Evolutionary conservation across 306 rosid genomes (phyloP).

Genomic region (Herpetospermum pedunculosum): DNA sequence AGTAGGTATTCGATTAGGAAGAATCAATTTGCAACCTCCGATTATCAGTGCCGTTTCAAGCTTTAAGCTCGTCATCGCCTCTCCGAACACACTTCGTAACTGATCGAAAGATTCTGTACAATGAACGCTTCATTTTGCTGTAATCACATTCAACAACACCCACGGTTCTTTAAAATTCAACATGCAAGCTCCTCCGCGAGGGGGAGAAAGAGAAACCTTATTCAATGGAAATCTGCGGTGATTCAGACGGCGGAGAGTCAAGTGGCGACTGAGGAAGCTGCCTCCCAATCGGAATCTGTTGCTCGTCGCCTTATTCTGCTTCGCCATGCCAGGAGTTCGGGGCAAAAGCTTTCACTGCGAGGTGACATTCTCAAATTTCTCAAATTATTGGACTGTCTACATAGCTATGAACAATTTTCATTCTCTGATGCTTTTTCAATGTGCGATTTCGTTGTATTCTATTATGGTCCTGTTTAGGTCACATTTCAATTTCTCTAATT

Average conservation of each 20-base stretch:
- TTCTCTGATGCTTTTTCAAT: neutral
- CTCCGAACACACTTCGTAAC: neutral
- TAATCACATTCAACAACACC: conserved; percentile 5
- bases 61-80: neutral
- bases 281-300: conserved; percentile 28
- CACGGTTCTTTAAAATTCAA: neutral
- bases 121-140: conserved; percentile 12
- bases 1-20: neutral
- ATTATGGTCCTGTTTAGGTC: neutral
- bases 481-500: neutral
- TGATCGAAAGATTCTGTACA: too few species aligned
- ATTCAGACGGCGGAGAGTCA: conserved; percentile 39
- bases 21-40: neutral
- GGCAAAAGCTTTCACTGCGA: conserved; percentile 54
- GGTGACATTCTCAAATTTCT: conserved; percentile 18
- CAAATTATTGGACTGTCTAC: neutral
- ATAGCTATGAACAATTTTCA: neutral
- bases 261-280: conserved; percentile 22
- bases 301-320: conserved; percentile 93
- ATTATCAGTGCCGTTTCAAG: neutral
- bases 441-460: neutral
- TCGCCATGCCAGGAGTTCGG: conserved; percentile 77
- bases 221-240: conserved; percentile 21
- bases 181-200: conserved; percentile 2
- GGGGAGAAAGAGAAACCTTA: conserved; percentile 32